A percentile compares a stretch with the other conserved stretches of the same genome.
Evolutionary conservation across 306 rosid genomes (phyloP).

Genomic region (Quercus aquifolioides): DNA sequence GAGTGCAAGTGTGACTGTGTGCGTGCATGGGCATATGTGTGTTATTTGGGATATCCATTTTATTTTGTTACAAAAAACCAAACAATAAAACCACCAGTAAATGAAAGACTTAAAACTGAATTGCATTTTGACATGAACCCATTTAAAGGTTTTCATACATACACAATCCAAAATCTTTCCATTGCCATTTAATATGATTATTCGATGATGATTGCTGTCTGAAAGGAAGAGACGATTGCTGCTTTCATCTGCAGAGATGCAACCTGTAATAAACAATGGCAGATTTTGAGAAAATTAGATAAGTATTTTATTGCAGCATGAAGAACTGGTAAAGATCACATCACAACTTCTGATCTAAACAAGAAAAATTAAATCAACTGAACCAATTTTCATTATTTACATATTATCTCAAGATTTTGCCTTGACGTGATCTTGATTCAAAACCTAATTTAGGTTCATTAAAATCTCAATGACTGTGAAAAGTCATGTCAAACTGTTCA

Average conservation of each 20-base stretch:
- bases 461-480: background rate
- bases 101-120: slow-evolving; percentile 17
- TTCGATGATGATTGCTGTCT: slow-evolving; percentile 88
- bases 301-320: slow-evolving; percentile 5
- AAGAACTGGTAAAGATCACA: background rate
- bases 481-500: background rate
- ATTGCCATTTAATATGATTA: slow-evolving; percentile 55
- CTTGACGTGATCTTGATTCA: background rate
- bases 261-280: slow-evolving; percentile 51
- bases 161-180: slow-evolving; percentile 83
- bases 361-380: background rate
- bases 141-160: slow-evolving; percentile 33
- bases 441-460: background rate
- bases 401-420: background rate
- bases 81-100: background rate
- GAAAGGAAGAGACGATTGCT: slow-evolving; percentile 73
- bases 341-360: background rate
- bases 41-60: background rate
- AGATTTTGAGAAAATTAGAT: slow-evolving; percentile 12
- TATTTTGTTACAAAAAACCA: background rate
- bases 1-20: background rate
- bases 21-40: too few relatives aligned
- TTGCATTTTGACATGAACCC: slow-evolving; percentile 10
- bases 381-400: background rate
- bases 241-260: slow-evolving; percentile 72